phyloP scores from a whole-genome alignment of 1,284 basidiomycete genomes.

The Puccinia horiana region DNA sequence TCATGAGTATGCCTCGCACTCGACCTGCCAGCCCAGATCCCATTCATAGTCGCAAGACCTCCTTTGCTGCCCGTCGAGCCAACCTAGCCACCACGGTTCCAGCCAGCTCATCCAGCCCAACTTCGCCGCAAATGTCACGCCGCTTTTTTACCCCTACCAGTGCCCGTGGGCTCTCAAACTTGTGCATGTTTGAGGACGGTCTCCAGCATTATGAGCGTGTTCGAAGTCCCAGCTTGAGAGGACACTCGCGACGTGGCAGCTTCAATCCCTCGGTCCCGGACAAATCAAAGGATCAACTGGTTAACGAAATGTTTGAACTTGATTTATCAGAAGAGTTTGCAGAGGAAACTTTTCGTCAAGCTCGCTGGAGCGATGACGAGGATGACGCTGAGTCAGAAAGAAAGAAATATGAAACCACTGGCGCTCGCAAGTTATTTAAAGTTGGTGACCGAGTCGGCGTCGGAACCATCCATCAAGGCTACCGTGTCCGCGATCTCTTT shows the following conservation, averaged over 20 bases:
- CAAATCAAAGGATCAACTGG: neutral
- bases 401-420: constrained; percentile 7
- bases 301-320: constrained; percentile 33
- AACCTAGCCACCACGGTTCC: neutral
- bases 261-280: constrained; percentile 6
- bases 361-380: constrained; percentile 10
- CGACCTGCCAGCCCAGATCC: constrained; percentile 41
- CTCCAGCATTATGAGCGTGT: constrained; percentile 47
- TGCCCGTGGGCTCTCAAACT: constrained; percentile 20
- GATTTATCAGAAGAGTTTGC: constrained; percentile 45
- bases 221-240: constrained; percentile 35
- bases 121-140: constrained; percentile 12
- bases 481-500: constrained; percentile 42
- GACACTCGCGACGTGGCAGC: constrained; percentile 41
- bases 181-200: constrained; percentile 45
- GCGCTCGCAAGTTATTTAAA: constrained; percentile 29
- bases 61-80: neutral
- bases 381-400: constrained; percentile 13
- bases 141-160: constrained; percentile 25
- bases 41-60: constrained; percentile 10
- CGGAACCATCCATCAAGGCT: constrained; percentile 44
- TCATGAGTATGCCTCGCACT: constrained; percentile 48
- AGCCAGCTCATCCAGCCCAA: neutral
- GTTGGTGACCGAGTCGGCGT: constrained; percentile 46
- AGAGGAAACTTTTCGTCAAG: constrained; percentile 30